Base-by-base conservation (phyloP, 805 yeast species). In the Yarrowia deformans region DNA sequence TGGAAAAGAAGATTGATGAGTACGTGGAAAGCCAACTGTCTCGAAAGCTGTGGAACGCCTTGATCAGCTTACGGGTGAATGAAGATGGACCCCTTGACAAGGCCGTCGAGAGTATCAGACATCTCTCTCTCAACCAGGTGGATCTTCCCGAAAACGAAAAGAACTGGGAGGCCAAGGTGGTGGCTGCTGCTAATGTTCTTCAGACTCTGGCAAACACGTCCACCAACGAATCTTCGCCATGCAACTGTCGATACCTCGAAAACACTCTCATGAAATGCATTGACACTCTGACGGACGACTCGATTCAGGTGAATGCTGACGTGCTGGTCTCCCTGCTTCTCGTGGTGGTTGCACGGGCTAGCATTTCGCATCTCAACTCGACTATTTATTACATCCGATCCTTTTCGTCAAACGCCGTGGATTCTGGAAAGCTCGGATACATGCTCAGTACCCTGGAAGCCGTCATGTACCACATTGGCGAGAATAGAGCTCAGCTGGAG, bases 381-480 rank as follows among this genome's bases (percentile, higher is more conserved):
- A 93, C 90, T 72, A 75, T 93, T 12, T 82, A 79, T 56, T 92
- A 91, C 75, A 83, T 93, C 63, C 86, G 87, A 71, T 80, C 83
- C 48, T 91, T 89, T 74, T 83, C 88, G 2, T 77, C 77, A 45
- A 79, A 78, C n/a, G 82, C 81, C 48, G 74, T 81, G 8, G 85
- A 82, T 50, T 75, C 81, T 3, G 97, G 97, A 0, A 81, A 85
- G 32, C 77, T 85, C 39, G 96, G 91, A 12, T 94, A 94, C 76
- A 88, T 93, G 0, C 72, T 92, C 14, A 89, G 97, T 55, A 91
- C 97, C 7, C 81, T 93, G 54, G 97, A 93, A 73, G 97, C 93
- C 0, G 96, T 91, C 0, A 74, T 91, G 9, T 85, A 80, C 69
- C 94, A 89, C 74, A 80, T 92, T n/a, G 78, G 78, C 42, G 78